Base-by-base conservation (phyloP, 1,139 yeast species). In the Candida dubliniensis region DNA sequence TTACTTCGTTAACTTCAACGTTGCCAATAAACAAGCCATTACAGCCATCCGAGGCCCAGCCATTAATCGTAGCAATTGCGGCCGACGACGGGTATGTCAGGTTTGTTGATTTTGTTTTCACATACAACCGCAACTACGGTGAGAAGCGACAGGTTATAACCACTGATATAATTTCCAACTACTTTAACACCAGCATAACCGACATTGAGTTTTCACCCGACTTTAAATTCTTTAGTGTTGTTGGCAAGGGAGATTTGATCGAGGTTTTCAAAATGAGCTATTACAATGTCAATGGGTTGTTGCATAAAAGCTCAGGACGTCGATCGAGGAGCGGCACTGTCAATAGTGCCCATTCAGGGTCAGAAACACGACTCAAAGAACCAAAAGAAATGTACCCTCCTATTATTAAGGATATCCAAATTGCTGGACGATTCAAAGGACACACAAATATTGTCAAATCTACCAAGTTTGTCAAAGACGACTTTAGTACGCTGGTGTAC, bases 41-140 rank as follows among this genome's bases (percentile, higher is more conserved):
- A 11, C 47, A 47, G 29, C 32, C 40, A 2, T 18, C 40, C 6
- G 53, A 53, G 15, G 15, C 41, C 8, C 55, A 50, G 29, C 86
- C 87, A 15, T 79, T 82, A 52, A 53, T 76, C 18, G 49, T 69
- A 7, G 81, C 85, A 0, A 60, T 84, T 34, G 81, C 86, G 0
- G 69, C 82, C 6, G 85, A 80, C 51, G 91, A 85, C 58, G 95
- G 93, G 1, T 76, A 77, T 50, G 66, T 84, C 12, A 66, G 86
- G 39, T 56, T 86, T 26, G 63, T 87, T 36, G 86, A 84, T 57
- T 59, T 82, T 15, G 48, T 59, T 14, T 55, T 59, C 10, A 60
- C 69, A 7, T 54, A 51, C 40, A 53, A 53, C 32, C 38, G 38
- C 11, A 54, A 56, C 34, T 61, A 60, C 43, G 66, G 66, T 2